phyloP scores from a whole-genome alignment of 2,329 filamentous ascomycete species.

The Triangularia verruculosa region DNA sequence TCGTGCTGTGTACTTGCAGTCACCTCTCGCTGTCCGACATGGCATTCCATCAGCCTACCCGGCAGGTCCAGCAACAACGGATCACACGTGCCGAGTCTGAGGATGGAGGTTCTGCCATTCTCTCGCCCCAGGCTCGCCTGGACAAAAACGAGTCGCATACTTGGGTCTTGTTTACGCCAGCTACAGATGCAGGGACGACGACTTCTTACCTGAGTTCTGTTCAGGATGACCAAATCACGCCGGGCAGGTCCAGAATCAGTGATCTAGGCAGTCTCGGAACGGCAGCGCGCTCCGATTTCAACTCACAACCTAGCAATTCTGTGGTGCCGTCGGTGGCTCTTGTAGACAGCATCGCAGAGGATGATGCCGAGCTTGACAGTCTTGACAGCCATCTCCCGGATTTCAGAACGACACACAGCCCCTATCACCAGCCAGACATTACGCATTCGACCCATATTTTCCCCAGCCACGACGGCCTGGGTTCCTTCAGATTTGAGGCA shows the following conservation, averaged over 20 bases:
- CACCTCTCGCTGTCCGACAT: constrained; percentile 39
- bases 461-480: constrained; percentile 89
- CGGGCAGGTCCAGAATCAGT: constrained; percentile 70
- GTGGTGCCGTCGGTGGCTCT: constrained; percentile 35
- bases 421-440: constrained; percentile 42
- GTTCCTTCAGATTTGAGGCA: constrained; percentile 71
- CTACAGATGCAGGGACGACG: constrained; percentile 57
- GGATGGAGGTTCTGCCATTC: constrained; percentile 38
- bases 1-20: neutral
- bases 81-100: constrained; percentile 40
- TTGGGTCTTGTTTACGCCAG: constrained; percentile 93
- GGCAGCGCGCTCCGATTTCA: constrained; percentile 57
- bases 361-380: constrained; percentile 81
- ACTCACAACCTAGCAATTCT: constrained; percentile 37
- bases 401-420: constrained; percentile 64
- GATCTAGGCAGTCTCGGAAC: constrained; percentile 78
- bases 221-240: constrained; percentile 60
- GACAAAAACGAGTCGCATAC: constrained; percentile 73
- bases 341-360: constrained; percentile 37
- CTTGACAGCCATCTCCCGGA: constrained; percentile 88
- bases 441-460: constrained; percentile 67
- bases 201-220: constrained; percentile 67
- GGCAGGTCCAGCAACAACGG: constrained; percentile 48
- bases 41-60: constrained; percentile 56
- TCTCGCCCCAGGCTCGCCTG: constrained; percentile 30